Base-by-base conservation (phyloP, 139 green algal species). In the Chlamydomonas schloesseri region DNA sequence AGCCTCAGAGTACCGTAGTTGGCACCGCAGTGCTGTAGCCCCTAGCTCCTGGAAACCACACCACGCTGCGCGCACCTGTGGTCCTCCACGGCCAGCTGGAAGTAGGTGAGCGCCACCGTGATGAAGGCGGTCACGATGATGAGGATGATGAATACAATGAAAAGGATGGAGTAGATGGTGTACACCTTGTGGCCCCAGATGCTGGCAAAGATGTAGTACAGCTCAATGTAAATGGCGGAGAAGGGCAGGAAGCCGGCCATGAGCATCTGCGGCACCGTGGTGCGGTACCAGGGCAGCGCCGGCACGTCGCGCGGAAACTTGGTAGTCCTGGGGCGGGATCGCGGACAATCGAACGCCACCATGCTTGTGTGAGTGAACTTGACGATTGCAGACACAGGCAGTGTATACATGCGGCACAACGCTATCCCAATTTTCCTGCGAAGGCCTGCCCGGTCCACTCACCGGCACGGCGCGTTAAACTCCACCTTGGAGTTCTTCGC, bases 111-210 rank as follows among this genome's bases (percentile, higher is more conserved):
- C 17, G 97, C 97, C 58, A 99, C 93, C 53, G 96, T 98, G 91
- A 99, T 97, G 94, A 98, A 98, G 42, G 96, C 95, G 8, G 97
- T 99, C 42, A 99, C 97, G 36, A 99, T 94, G 69, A 98, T 81
- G 17, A 99, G 92, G 87, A 99, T 98, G 87, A 95, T 89, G 87
- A 98, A 99, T 31, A 99, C 97, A 73, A 99, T 97, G 89, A 97
- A 96, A 37, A 99, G 95, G 89, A 99, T 98, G 84, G 90, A 94
- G 90, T 96, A 99, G 88, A 99, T 98, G 76, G 94, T 97, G 94
- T 98, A 99, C 37, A 98, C 87, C 93, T 99, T 99, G 93, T 99
- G 96, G 57, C 97, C 97, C 97, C 97, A 99, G 75, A 99, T 94
- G 88, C 80, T 95, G 60, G 94, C 94, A 87, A 99, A 99, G 88